These are phyloP conservation scores for Astragalus glycyphyllos DNA, from an alignment of 306 rosid genomes.

Conservation along the genomic window DNA sequence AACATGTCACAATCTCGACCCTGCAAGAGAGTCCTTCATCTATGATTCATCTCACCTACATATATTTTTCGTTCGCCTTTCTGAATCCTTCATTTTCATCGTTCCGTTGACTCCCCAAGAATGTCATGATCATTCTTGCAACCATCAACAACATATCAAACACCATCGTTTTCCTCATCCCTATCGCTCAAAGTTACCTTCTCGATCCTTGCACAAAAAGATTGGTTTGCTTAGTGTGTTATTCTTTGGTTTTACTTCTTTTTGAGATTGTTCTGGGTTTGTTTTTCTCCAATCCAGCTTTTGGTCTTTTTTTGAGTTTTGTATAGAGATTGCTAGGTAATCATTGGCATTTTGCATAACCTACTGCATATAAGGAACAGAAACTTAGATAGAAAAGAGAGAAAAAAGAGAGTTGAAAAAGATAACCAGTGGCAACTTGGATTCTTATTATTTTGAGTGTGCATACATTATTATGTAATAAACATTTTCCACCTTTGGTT, in stretches of 20 bases:
- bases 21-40: constrained; percentile 90
- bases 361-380: constrained; percentile 58
- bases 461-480: constrained; percentile 67
- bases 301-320: constrained; percentile 48
- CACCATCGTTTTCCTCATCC: constrained; percentile 53
- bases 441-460: constrained; percentile 65
- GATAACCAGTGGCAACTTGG: constrained; percentile 58
- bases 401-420: constrained; percentile 35
- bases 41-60: constrained; percentile 53
- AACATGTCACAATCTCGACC: constrained; percentile 72
- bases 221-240: constrained; percentile 63
- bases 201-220: constrained; percentile 49
- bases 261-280: constrained; percentile 61
- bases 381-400: constrained; percentile 43
- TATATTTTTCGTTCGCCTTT: constrained; percentile 30
- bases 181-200: constrained; percentile 33
- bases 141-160: constrained; percentile 54
- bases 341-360: constrained; percentile 66
- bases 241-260: constrained; percentile 63
- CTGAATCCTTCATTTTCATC: constrained; percentile 31
- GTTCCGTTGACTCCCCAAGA: constrained; percentile 44
- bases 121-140: constrained; percentile 69
- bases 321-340: constrained; percentile 65
- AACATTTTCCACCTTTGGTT: constrained; percentile 48
- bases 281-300: constrained; percentile 60